Evolutionary conservation across 805 yeast genomes (phyloP).

Genomic region (Lipomyces sp.): DNA sequence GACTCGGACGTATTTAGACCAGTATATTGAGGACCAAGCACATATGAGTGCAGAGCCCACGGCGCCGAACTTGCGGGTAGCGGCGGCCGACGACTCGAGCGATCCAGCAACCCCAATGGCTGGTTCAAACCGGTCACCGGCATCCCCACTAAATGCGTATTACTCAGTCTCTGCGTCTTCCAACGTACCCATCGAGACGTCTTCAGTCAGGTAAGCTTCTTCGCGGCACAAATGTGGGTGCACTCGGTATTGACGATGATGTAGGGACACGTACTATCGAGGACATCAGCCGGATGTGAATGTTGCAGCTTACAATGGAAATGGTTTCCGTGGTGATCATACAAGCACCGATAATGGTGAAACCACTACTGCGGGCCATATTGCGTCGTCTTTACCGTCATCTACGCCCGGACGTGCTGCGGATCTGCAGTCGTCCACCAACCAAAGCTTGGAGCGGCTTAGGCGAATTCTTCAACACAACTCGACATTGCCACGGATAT

Average conservation of each 20-base stretch:
- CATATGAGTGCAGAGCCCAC: slow-evolving; percentile 2
- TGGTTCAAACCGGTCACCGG: neutral
- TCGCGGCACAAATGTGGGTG: neutral
- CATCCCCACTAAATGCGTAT: neutral
- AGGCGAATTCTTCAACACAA: slow-evolving; percentile 16
- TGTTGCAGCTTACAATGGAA: neutral
- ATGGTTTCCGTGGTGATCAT: neutral
- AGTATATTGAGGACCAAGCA: neutral
- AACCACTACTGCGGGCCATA: neutral
- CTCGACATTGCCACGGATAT: slow-evolving; percentile 13
- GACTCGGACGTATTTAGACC: neutral
- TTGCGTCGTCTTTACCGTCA: neutral
- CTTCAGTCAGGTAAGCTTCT: slow-evolving; percentile 9
- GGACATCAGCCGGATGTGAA: neutral
- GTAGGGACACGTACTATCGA: slow-evolving; percentile 5
- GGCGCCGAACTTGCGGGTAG: neutral
- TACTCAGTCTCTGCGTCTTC: slow-evolving; percentile 7
- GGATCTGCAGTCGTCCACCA: slow-evolving; percentile 8
- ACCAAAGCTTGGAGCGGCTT: slow-evolving; percentile 12
- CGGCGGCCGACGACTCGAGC: neutral
- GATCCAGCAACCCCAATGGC: neutral
- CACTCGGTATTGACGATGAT: neutral
- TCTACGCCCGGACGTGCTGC: neutral
- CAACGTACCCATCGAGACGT: slow-evolving; percentile 6
- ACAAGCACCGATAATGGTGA: neutral